Base-by-base conservation (phyloP, 495 filamentous ascomycete genomes). In the Aspergillus steynii region DNA sequence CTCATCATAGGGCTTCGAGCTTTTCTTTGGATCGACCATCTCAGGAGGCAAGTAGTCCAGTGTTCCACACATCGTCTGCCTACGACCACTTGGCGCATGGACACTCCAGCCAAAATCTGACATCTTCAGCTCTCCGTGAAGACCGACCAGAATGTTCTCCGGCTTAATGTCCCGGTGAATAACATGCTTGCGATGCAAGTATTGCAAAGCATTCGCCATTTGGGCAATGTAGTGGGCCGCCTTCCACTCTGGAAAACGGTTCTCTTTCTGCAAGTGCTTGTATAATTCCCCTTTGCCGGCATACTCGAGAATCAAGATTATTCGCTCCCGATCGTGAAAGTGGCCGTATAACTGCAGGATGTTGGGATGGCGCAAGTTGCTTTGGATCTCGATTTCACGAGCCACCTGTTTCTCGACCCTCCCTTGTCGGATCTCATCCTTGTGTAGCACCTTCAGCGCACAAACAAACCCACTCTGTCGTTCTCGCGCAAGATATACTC, bases 81-180 rank as follows among this genome's bases (percentile, higher is more conserved):
- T 85, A 52, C 93, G 76, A 75, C 94, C 95, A 67, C 94, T 96
- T n/a, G 93, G 93, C 34, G 93, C 94, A 70, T 97, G 93, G 25
- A 97, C 94, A 72, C 89, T 92, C 94, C 94, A 97, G 53, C 93
- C 93, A 68, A 97, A 97, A 74, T 97, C 93, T 2, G 90, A 92
- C 71, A 97, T 92, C 77, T 97, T 97, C 76, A 97, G 94, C 76
- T 97, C 93, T 53, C 92, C 93, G 69, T 97, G 93, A 55, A 97
- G 91, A 27, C 93, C 94, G 46, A 98, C 86, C 7, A 98, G 86
- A 64, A 98, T 98, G 69, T 98, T 98, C 75, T 98, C 94, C 8
- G 94, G 94, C 80, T 98, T 98, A 79, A 98, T 98, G 66, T 98
- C 94, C 31, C 94, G 87, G 69, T 98, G 94, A 75, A 98, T 98